Base-by-base conservation (phyloP, 352 stramenopile genomes). In the Thalassiosira delicatula region DNA sequence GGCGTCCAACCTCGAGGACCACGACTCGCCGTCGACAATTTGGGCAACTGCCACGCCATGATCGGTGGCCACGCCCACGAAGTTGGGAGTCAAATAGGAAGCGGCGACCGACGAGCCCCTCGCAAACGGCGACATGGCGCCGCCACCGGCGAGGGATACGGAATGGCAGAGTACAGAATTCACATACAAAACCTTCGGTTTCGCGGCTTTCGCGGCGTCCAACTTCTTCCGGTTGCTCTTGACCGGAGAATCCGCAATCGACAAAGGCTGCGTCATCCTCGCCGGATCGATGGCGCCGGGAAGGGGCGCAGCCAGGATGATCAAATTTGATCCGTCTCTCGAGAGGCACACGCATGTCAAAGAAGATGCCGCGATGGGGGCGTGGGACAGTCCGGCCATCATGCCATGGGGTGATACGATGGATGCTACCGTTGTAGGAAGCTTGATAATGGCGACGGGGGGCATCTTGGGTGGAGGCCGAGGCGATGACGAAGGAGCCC, bases 391-490 rank as follows among this genome's bases (percentile, higher is more conserved):
- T 37, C 79, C 79, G 25, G 71, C 71, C 19, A 86, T 29, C 67
- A 57, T 56, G 21, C 51, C 46, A 0, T 75, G 21, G 54, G 40
- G 62, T 17, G 46, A 40, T 17, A 67, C 30, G 70, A 49, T 27
- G 67, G n/a, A 78, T 54, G 68, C 37, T 27, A 68, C 57, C 17
- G 56, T 61, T 65, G 67, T 62, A 44, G 76, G 72, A 19, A 86
- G 69, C 54, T 75, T 86, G 46, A 73, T 66, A 8, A 82, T 63
- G 12, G 72, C 68, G 27, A 68, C 37, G n/a, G 79, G 79, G 53
- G 79, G 59, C 60, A 86, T 71, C 35, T 73, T 82, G 12, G 79
- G 72, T n/a, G 79, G 79, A 67, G 72, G 72, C n/a, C 75, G 71
- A 14, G 66, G 63, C 14, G 61, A 63, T 25, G 70, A 72, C 40